Evolutionary conservation across 164 flowering plant genomes (phyloP), one percentile per base, ranked within the genome.

Genomic region (Liquidambar formosana): DNA sequence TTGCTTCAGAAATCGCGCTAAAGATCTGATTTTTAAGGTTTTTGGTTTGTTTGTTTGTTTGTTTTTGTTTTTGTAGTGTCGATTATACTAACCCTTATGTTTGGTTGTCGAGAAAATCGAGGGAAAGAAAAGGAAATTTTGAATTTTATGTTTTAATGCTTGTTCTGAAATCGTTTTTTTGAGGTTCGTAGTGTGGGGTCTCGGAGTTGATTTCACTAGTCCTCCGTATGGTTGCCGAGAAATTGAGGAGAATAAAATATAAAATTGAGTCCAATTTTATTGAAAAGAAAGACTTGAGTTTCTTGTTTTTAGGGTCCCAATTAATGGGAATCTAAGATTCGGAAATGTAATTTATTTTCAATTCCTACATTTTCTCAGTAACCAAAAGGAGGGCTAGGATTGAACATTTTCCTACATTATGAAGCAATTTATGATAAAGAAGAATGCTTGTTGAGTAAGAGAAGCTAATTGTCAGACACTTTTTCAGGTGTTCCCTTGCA

Each of bases 391-490:
- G 6, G 2, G 41, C 6, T 33, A 33, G 41, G 41, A 33, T 33
- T 33, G 41, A 33, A 33, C 23, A 8, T 21, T 18, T 52, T n/a
- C 8, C 21, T n/a, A 3, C 46, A 21, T 19, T 57, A 27, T 44
- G 23, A 61, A 68, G 33, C 52, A 18, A 28, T 56, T 33, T 22
- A 51, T 44, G 62, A 41, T 15, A 13, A 19, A 38, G 22, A n/a
- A 23, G 46, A 43, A 18, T 69, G 51, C 64, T 64, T 63, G 19
- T 64, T 64, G 57, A 63, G 60, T 57, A 43, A 22, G 23, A 22
- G 15, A 8, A 64, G 56, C 61, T 76, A 66, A 71, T 68, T 48
- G 38, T 8, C 57, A 5, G 21, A 57, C 64, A 48, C 22, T 26
- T 26, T 49, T 28, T 45, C 41, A 44, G 64, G 49, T 49, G 41